These are phyloP conservation scores for Medicago lupulina DNA, from an alignment of 306 rosid species.

Conservation along the genomic window DNA sequence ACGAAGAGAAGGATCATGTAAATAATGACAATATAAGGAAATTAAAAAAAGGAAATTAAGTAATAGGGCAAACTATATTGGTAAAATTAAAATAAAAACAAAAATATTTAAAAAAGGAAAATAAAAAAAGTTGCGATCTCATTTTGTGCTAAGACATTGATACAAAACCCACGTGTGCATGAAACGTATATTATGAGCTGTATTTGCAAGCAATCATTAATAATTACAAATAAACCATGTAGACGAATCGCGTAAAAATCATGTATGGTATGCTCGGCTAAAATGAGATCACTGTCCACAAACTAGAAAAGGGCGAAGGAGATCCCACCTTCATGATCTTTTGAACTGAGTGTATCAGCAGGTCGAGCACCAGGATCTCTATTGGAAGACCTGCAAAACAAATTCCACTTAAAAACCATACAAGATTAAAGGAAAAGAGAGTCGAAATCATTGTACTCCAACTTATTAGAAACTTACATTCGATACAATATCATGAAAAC, in stretches of 20 bases:
- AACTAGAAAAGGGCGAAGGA: conserved; percentile 36
- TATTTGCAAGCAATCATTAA: neutral
- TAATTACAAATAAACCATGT: neutral
- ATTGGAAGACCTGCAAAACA: conserved; percentile 79
- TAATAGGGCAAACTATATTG: neutral
- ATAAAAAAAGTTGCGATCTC: conserved; percentile 12
- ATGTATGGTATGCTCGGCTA: neutral
- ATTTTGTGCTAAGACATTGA: neutral
- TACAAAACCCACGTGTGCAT: conserved; percentile 11
- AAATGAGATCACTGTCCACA: conserved; percentile 30
- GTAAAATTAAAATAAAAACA: conserved; percentile 5
- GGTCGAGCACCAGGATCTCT: conserved; percentile 84
- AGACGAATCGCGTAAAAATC: conserved; percentile 4
- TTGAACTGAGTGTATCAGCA: conserved; percentile 73
- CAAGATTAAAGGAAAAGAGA: neutral
- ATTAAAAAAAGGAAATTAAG: neutral
- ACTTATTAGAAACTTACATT: conserved; percentile 67
- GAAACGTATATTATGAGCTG: neutral
- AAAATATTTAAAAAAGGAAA: conserved; percentile 6
- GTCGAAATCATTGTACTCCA: conserved; percentile 14
- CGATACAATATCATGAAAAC: conserved; percentile 94
- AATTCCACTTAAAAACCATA: conserved; percentile 11
- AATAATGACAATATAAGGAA: neutral
- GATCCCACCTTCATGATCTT: conserved; percentile 84
- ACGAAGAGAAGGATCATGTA: neutral